Evolutionary conservation across 176 grass and related monocot species (phyloP).

Genomic region (Bothriochloa decipiens): DNA sequence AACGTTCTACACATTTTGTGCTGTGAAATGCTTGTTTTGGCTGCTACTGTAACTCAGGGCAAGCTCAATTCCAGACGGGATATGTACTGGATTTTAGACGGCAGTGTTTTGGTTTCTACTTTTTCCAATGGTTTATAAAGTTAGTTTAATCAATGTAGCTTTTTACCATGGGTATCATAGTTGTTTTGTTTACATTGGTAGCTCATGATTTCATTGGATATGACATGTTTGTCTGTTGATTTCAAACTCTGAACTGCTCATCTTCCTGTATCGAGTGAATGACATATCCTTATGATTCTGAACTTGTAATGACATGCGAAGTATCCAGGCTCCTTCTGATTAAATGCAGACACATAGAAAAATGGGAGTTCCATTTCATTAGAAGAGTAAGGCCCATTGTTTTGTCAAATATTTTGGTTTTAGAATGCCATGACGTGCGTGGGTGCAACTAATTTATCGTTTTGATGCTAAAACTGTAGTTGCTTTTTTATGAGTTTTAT

Average conservation of each 20-base stretch:
- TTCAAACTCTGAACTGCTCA: not conserved
- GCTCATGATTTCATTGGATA: not conserved
- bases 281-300: constrained; percentile 18
- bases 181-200: not conserved
- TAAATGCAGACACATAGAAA: not conserved
- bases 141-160: not conserved
- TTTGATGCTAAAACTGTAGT: not conserved
- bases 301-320: not conserved
- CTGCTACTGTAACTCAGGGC: not conserved
- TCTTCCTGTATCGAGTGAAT: not conserved
- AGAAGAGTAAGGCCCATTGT: not conserved
- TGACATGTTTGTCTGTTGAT: not conserved
- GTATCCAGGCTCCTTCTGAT: not conserved
- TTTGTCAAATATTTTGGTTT: not conserved
- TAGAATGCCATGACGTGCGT: not conserved
- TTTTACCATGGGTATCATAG: not conserved
- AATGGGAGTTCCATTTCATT: not conserved
- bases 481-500: not conserved
- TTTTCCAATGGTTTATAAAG: not conserved
- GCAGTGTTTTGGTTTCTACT: not conserved
- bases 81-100: not conserved
- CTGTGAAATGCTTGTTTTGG: not conserved
- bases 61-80: not conserved
- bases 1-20: not conserved
- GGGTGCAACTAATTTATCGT: not conserved